These are phyloP conservation scores for Xylariaceae sp. DNA, from an alignment of 2,329 filamentous ascomycete species.

Conservation along the genomic window DNA sequence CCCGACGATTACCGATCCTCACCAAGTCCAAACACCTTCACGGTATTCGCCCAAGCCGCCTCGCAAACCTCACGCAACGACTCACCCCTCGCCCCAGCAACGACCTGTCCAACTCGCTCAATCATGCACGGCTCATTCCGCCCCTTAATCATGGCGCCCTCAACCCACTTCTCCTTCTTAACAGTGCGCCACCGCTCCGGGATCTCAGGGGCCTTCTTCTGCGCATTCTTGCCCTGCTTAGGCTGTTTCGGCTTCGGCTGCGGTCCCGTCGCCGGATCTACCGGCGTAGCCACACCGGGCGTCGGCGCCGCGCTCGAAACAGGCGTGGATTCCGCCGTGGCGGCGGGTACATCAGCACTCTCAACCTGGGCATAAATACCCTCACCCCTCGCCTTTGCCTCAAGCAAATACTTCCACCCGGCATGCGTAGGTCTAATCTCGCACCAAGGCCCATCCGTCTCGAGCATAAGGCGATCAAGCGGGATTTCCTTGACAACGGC, in stretches of 20 bases:
- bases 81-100: slow-evolving; percentile 80
- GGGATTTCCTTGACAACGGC: slow-evolving; percentile 75
- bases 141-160: slow-evolving; percentile 86
- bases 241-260: slow-evolving; percentile 16
- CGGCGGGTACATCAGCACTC: slow-evolving; percentile 2
- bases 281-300: slow-evolving; percentile 11
- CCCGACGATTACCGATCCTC: slow-evolving; percentile 27
- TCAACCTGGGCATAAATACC: slow-evolving; percentile 2
- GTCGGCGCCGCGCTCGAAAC: slow-evolving; percentile 22
- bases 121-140: slow-evolving; percentile 91
- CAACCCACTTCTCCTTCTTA: slow-evolving; percentile 93
- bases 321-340: slow-evolving; percentile 12
- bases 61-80: slow-evolving; percentile 78
- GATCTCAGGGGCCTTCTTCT: slow-evolving; percentile 60
- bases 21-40: slow-evolving; percentile 70
- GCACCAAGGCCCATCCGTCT: slow-evolving; percentile 97
- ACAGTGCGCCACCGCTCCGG: slow-evolving; percentile 72
- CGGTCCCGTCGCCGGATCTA: slow-evolving; percentile 6
- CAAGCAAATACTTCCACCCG: slow-evolving; percentile 63
- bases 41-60: slow-evolving; percentile 77
- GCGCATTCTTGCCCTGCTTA: slow-evolving; percentile 37
- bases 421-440: slow-evolving; percentile 89
- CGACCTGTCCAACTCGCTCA: slow-evolving; percentile 76
- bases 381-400: slow-evolving; percentile 29
- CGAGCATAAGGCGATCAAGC: slow-evolving; percentile 78